Evolutionary conservation across 352 stramenopile genomes (phyloP).

Genomic region (Phytophthora pini): DNA sequence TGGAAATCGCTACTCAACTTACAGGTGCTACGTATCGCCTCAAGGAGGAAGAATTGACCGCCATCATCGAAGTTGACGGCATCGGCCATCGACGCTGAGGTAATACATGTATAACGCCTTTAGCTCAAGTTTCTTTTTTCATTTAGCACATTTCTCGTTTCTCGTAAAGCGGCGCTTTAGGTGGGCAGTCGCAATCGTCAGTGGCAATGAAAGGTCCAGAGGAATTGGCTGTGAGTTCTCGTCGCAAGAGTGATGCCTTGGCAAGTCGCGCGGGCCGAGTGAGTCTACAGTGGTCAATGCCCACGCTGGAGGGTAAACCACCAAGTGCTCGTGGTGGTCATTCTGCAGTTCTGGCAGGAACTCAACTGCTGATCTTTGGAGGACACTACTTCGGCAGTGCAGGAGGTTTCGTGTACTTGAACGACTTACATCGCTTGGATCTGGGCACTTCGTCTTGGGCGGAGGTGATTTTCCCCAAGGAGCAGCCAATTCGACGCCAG

Average conservation of each 20-base stretch:
- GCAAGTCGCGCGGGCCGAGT: conserved; percentile 47
- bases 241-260: conserved; percentile 26
- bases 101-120: background rate
- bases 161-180: conserved; percentile 19
- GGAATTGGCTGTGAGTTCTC: conserved; percentile 26
- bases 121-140: background rate
- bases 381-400: conserved; percentile 89
- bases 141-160: conserved; percentile 8
- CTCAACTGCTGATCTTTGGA: conserved; percentile 89
- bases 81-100: conserved; percentile 33
- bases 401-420: conserved; percentile 89
- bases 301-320: conserved; percentile 56
- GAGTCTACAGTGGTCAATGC: conserved; percentile 67
- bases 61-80: conserved; percentile 57
- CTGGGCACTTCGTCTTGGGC: conserved; percentile 79
- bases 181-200: conserved; percentile 7
- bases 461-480: conserved; percentile 61
- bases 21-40: conserved; percentile 48
- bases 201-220: conserved; percentile 29
- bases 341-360: conserved; percentile 73
- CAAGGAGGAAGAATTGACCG: conserved; percentile 46
- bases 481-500: conserved; percentile 20
- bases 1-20: conserved; percentile 47
- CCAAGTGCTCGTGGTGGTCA: conserved; percentile 74
- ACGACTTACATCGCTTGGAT: conserved; percentile 91